Evolutionary conservation across 1,284 basidiomycete species (phyloP).

Genomic region (Phylloporus gajari): DNA sequence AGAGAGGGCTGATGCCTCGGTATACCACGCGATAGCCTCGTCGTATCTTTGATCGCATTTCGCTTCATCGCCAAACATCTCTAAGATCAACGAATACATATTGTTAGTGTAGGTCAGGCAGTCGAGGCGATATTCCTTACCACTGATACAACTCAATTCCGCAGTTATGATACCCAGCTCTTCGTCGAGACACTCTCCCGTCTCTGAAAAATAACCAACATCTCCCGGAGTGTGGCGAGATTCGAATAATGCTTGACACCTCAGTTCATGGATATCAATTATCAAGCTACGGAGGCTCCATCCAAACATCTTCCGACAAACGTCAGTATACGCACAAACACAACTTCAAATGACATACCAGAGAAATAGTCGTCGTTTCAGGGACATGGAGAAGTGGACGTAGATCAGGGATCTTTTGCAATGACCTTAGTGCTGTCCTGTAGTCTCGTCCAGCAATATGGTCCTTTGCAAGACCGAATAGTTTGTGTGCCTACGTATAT

Average conservation of each 20-base stretch:
- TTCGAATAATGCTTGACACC: conserved; percentile 14
- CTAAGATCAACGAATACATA: neutral
- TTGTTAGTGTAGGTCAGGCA: neutral
- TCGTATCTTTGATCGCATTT: conserved; percentile 3
- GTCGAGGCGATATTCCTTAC: conserved; percentile 3
- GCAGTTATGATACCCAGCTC: conserved; percentile 4
- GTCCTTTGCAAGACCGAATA: neutral
- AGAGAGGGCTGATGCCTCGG: conserved; percentile 14
- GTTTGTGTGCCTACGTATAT: conserved; percentile 5
- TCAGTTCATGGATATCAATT: conserved; percentile 17
- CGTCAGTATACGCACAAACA: neutral
- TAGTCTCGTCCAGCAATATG: neutral
- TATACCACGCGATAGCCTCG: conserved; percentile 17
- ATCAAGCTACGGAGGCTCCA: conserved; percentile 11
- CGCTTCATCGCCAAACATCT: conserved; percentile 18
- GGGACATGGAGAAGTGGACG: conserved; percentile 15
- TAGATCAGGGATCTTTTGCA: conserved; percentile 8
- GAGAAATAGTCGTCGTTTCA: neutral
- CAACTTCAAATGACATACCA: conserved; percentile 5
- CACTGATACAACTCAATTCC: conserved; percentile 17
- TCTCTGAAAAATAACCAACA: neutral
- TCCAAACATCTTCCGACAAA: conserved; percentile 18
- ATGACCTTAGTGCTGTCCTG: neutral
- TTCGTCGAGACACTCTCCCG: conserved; percentile 5
- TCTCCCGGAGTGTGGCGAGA: neutral